Evolutionary conservation across 345 rosid species (phyloP).

Genomic region (Eucalyptus cladocalyx): DNA sequence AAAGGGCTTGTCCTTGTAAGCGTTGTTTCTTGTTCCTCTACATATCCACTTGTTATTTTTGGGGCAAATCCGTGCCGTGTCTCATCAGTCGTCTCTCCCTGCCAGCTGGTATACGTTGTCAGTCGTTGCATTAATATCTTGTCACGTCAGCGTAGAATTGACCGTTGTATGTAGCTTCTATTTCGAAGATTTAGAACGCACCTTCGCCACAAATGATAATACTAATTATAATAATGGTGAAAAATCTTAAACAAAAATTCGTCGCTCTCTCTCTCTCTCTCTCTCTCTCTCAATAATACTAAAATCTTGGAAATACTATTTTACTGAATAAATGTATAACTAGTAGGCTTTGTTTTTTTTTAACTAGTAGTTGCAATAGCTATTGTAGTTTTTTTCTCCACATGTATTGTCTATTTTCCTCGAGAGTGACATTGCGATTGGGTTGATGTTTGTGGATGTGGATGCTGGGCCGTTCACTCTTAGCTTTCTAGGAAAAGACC

Average conservation of each 20-base stretch:
- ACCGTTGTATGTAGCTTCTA: background rate
- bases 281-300: too few species aligned
- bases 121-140: background rate
- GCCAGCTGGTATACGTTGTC: background rate
- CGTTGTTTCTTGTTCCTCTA: background rate
- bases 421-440: background rate
- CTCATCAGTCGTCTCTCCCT: background rate
- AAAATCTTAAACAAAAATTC: background rate
- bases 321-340: too few species aligned
- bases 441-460: background rate
- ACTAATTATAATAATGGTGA: too few species aligned
- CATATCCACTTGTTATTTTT: background rate
- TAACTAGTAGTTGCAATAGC: background rate
- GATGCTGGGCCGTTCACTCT: background rate
- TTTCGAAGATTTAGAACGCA: background rate
- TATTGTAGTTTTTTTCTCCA: background rate
- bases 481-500: too few species aligned
- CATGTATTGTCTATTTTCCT: background rate
- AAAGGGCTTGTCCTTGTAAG: conserved; percentile 35
- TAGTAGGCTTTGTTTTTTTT: background rate
- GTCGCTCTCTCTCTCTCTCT: too few species aligned
- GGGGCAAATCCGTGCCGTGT: background rate
- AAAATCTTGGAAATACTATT: too few species aligned
- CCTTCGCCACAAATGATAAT: background rate
- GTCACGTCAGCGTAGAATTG: background rate